Evolutionary conservation across 2,329 filamentous ascomycete genomes (phyloP), one percentile per base, ranked within the genome.

Genomic region (Blumeria hordei): DNA sequence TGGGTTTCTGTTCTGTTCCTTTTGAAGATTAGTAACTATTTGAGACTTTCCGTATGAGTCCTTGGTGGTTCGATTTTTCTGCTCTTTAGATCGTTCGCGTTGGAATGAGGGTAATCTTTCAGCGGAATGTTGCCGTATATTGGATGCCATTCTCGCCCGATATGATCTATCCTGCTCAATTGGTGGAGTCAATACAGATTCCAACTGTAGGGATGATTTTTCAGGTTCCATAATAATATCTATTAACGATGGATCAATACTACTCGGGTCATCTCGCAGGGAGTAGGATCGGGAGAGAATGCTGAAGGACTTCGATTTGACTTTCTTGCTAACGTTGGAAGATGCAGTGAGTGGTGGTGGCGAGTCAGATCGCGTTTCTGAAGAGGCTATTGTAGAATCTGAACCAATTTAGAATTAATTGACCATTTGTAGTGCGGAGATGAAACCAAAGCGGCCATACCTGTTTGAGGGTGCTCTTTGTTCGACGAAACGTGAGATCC

Each of bases 61-160:
- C 64, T 55, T 68, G 57, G 36, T 59, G 60, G 57, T 62, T 63
- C 55, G 70, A 63, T 58, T 64, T 65, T 51, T 64, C 21, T 44
- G 53, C 14, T 43, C 49, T 12, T 49, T 51, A 59, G 57, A 64
- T 56, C 56, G 63, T 68, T 73, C 55, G 75, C 74, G 53, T 68
- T 69, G 50, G 69, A 68, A 21, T 62, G 64, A 71, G 67, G 60
- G 59, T 53, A 71, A 69, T 32, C 85, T 78, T 65, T 93, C 86
- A 58, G 80, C 78, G 3, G 85, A 88, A 61, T 82, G 80, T 60
- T 84, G 86, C 58, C 85, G 76, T 55, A 74, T 67, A 28, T 74
- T 72, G 34, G 82, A 77, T 58, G 70, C 72, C 58, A 85, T 81
- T 69, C 82, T 81, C 47, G 82, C 76, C 60, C 77, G 76, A 62